Evolutionary conservation across 2,329 filamentous ascomycete genomes (phyloP), one percentile per base, ranked within the genome.

Genomic region (Fusarium sp.): DNA sequence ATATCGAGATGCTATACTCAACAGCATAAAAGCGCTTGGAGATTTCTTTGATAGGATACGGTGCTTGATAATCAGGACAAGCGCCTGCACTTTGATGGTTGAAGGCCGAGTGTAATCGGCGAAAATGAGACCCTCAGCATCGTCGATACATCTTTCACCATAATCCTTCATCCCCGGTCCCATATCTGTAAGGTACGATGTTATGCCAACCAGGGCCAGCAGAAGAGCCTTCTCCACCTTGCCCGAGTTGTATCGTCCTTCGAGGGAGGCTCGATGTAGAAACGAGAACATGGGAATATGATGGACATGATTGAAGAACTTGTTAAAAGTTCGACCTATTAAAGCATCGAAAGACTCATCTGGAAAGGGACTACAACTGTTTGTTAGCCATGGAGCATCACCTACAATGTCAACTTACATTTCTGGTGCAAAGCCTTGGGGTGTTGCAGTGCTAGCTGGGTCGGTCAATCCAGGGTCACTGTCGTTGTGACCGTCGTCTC

Each of bases 231-330:
- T 83, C 71, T 88, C 86, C 68, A 88, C 84, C 66, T 86, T 86
- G 49, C 86, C 86, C 7, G 85, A 83, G 67, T 87, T 84, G 74
- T 87, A 87, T 30, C 86, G 82, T 74, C 88, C 86, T 85, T 88
- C 87, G 25, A 88, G 83, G 3, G 87, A 88, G 15, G 86, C 86
- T 27, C 86, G 85, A 71, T 89, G 87, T 18, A 89, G 77, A 60
- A 88, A 89, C 13, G 86, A 87, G 78, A 86, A 87, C 70, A 86
- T 85, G 46, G 87, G 85, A 54, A 88, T 86, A 66, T 88, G 87
- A 76, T 88, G 86, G 43, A 88, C 82, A 72, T 88, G 84, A 44
- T 84, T 84, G 75, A 88, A 88, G 78, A 87, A 88, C 69, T 84
- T 83, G 71, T 86, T 85, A 68, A 88, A 87, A 8, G 85, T 86